phyloP scores from a whole-genome alignment of 2,329 filamentous ascomycete species.

The Microsporum canis region DNA sequence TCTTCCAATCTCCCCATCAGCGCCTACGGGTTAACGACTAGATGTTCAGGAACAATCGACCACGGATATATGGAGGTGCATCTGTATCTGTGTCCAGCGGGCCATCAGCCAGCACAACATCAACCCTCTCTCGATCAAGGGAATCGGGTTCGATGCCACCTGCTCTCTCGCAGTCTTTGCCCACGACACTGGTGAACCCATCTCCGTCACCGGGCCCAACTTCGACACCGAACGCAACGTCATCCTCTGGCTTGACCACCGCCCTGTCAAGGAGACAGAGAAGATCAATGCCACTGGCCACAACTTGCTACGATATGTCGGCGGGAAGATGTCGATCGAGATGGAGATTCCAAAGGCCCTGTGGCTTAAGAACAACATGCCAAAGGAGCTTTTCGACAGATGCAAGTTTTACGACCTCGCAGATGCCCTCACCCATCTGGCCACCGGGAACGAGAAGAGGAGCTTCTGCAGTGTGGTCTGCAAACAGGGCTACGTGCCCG shows the following conservation, averaged over 20 bases:
- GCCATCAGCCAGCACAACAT: constrained; percentile 74
- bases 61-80: constrained; percentile 89
- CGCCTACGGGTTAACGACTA: constrained; percentile 5
- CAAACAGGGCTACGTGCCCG: constrained; percentile 92
- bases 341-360: constrained; percentile 99
- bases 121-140: constrained; percentile 62
- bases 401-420: constrained; percentile 97
- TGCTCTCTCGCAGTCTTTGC: constrained; percentile 90
- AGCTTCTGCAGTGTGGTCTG: constrained; percentile 95
- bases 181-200: constrained; percentile 77
- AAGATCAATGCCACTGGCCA: constrained; percentile 89
- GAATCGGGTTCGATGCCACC: constrained; percentile 96
- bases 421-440: constrained; percentile 87
- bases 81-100: constrained; percentile 75
- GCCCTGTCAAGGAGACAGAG: constrained; percentile 78
- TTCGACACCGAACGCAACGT: constrained; percentile 90
- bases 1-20: not conserved
- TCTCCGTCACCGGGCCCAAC: constrained; percentile 78
- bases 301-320: constrained; percentile 89
- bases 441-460: constrained; percentile 79
- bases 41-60: constrained; percentile 79
- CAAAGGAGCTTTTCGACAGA: constrained; percentile 71
- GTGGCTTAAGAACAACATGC: constrained; percentile 98
- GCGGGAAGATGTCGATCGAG: constrained; percentile 96
- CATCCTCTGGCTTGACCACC: constrained; percentile 93